Conservation (phyloP, 169 alveolate species). For the Plasmodium chabaudi region DNA sequence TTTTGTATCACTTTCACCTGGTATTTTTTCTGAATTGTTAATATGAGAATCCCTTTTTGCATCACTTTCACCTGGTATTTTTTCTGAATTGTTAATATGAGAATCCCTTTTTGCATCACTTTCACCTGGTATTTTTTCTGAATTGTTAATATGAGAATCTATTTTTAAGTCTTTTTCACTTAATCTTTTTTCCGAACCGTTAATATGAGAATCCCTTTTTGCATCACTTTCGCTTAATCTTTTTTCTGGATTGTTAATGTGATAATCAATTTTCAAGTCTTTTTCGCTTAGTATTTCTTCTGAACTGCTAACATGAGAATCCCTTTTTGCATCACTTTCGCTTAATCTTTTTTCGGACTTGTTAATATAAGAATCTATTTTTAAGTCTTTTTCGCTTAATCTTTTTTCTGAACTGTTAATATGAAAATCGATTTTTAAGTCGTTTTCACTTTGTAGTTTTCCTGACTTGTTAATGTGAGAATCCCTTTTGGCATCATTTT, state of each 20-base stretch:
- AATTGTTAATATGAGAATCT: not conserved
- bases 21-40: slow-evolving; percentile 10
- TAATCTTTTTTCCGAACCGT: not conserved
- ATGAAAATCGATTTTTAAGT: not conserved
- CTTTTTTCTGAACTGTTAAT: not conserved
- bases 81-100: not conserved
- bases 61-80: not conserved
- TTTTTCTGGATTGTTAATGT: not conserved
- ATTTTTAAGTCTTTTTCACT: not conserved
- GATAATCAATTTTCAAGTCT: not conserved
- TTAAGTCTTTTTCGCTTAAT: not conserved
- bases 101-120: not conserved
- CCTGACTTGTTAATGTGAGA: not conserved
- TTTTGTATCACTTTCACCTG: not conserved
- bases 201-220: not conserved
- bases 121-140: not conserved
- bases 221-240: not conserved
- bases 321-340: not conserved
- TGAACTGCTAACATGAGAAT: not conserved
- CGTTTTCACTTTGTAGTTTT: not conserved
- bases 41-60: not conserved
- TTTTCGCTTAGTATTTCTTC: not conserved
- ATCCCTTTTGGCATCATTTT: not conserved
- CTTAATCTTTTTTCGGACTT: not conserved
- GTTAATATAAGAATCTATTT: not conserved